These are phyloP conservation scores for Penicillium frequentans DNA, from an alignment of 2,329 filamentous ascomycete species.

Conservation along the genomic window DNA sequence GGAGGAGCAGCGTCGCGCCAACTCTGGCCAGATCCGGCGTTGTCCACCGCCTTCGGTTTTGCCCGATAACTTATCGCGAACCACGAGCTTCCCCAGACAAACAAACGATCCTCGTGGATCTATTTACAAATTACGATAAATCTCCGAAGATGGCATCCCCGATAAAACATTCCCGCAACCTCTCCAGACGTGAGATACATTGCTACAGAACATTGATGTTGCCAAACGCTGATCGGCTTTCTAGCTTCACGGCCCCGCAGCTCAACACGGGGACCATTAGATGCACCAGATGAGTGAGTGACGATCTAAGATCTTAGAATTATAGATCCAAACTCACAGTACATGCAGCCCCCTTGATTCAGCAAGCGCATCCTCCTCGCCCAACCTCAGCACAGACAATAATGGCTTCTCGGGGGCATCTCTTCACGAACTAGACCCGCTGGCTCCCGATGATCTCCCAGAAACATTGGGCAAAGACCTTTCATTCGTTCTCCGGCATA, in stretches of 20 bases:
- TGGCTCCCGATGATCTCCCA: conserved; percentile 33
- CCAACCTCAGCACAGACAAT: conserved; percentile 14
- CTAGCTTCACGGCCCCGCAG: conserved; percentile 43
- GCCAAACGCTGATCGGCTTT: conserved; percentile 11
- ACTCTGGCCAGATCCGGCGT: conserved; percentile 27
- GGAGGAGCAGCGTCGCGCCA: conserved; percentile 25
- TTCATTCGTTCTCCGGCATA: conserved; percentile 73
- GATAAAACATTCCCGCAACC: conserved; percentile 35
- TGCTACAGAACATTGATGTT: neutral
- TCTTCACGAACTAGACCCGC: conserved; percentile 36
- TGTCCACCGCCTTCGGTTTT: conserved; percentile 28
- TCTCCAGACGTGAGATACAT: conserved; percentile 37
- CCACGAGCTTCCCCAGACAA: conserved; percentile 10
- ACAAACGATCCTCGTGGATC: neutral
- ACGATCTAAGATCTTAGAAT: neutral
- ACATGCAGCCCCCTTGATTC: conserved; percentile 27
- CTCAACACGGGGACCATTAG: conserved; percentile 75
- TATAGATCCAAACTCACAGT: neutral
- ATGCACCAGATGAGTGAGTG: conserved; percentile 67
- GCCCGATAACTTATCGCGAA: conserved; percentile 25
- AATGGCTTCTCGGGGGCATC: conserved; percentile 27
- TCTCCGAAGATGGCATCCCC: conserved; percentile 21
- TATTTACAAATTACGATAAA: neutral
- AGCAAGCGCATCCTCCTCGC: conserved; percentile 18
- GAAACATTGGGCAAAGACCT: conserved; percentile 66